phyloP scores from a whole-genome alignment of 768 basidiomycete species.

The Piloderma croceum region DNA sequence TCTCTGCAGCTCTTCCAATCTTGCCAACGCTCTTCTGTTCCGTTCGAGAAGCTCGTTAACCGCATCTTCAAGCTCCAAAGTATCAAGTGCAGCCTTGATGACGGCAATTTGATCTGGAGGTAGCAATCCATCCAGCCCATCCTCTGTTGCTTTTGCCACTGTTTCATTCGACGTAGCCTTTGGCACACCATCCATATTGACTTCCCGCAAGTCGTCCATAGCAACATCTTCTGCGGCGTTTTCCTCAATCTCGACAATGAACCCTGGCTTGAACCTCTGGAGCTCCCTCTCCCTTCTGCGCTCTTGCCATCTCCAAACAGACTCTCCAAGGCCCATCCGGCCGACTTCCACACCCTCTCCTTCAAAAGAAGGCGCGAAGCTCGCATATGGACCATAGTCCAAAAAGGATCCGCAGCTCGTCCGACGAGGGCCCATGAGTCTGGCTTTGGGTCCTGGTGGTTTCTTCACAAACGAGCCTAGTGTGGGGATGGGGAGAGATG shows the following conservation, averaged over 20 bases:
- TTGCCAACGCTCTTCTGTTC: slow-evolving; percentile 57
- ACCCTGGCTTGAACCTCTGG: slow-evolving; percentile 23
- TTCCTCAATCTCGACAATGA: slow-evolving; percentile 21
- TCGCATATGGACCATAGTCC: slow-evolving; percentile 71
- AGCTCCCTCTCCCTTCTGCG: slow-evolving; percentile 26
- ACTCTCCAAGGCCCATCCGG: slow-evolving; percentile 51
- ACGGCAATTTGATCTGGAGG: slow-evolving; percentile 48
- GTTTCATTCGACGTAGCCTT: slow-evolving; percentile 10
- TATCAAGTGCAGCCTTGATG: slow-evolving; percentile 57
- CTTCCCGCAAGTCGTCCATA: slow-evolving; percentile 6
- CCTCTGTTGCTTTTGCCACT: slow-evolving; percentile 8
- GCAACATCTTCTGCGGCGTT: slow-evolving; percentile 17
- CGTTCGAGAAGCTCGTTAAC: slow-evolving; percentile 63
- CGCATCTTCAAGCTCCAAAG: slow-evolving; percentile 60
- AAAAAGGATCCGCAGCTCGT: slow-evolving; percentile 65
- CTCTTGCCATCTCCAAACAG: slow-evolving; percentile 47
- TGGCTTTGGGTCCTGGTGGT: slow-evolving; percentile 34
- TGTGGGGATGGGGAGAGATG: slow-evolving; percentile 38
- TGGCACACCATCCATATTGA: neutral
- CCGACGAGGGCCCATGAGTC: slow-evolving; percentile 44
- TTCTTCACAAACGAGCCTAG: slow-evolving; percentile 54
- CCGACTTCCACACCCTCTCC: slow-evolving; percentile 74
- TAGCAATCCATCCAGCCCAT: slow-evolving; percentile 49
- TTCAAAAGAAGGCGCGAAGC: slow-evolving; percentile 76
- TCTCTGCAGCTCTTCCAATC: slow-evolving; percentile 62